phyloP scores from a whole-genome alignment of 371 early-diverging fungal genomes.

The Mortierella sp. region DNA sequence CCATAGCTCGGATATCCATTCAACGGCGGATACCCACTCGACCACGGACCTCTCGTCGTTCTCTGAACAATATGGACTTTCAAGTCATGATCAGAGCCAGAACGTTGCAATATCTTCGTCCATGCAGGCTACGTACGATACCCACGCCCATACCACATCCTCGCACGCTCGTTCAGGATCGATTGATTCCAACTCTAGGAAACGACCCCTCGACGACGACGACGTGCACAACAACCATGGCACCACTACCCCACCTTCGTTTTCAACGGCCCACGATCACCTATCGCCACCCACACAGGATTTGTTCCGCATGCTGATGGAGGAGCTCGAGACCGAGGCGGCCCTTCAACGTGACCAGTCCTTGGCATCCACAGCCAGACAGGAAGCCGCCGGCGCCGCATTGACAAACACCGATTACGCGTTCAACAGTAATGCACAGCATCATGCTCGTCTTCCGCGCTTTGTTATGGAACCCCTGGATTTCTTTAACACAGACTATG shows the following conservation, averaged over 20 bases:
- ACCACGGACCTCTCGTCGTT: neutral
- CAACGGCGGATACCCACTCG: neutral
- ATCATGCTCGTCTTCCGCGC: conserved; percentile 31
- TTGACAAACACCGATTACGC: conserved; percentile 16
- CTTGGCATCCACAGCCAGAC: conserved; percentile 20
- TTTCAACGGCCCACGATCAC: conserved; percentile 17
- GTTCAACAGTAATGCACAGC: conserved; percentile 11
- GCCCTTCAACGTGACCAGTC: conserved; percentile 45
- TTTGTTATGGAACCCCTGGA: conserved; percentile 44
- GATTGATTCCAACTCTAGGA: conserved; percentile 17
- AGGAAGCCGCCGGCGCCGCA: neutral
- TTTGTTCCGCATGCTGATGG: conserved; percentile 50
- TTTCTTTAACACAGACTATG: conserved; percentile 29
- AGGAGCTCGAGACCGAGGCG: conserved; percentile 45
- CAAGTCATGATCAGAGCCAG: neutral
- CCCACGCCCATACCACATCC: neutral
- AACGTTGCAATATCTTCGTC: neutral
- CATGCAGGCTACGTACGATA: neutral
- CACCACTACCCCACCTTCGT: conserved; percentile 17
- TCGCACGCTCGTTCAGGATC: conserved; percentile 8
- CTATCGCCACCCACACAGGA: conserved; percentile 46
- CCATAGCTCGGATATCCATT: conserved; percentile 8
- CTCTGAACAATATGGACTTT: neutral
- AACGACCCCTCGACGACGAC: conserved; percentile 27
- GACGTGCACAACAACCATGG: conserved; percentile 22